These are phyloP conservation scores for Tricholomella constricta DNA, from an alignment of 768 basidiomycete genomes.

Conservation along the genomic window DNA sequence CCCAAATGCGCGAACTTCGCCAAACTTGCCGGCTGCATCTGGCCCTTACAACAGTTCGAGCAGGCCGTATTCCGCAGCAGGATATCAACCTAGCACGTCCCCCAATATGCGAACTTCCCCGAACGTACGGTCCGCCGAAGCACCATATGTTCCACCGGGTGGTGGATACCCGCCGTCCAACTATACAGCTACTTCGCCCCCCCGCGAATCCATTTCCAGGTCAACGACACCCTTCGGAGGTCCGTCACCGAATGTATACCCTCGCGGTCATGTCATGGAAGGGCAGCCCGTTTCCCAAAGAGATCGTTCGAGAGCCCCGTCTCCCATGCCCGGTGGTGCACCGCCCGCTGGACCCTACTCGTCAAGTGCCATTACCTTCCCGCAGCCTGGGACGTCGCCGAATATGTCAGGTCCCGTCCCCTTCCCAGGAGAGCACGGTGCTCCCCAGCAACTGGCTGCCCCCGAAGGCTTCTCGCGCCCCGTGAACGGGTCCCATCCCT, in stretches of 20 bases:
- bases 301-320: conserved; percentile 45
- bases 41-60: conserved; percentile 33
- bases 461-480: conserved; percentile 79
- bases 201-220: conserved; percentile 39
- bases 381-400: conserved; percentile 33
- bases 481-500: conserved; percentile 65
- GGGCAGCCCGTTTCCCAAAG: conserved; percentile 45
- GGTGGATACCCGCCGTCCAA: conserved; percentile 15
- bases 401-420: conserved; percentile 28
- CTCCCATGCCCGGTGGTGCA: conserved; percentile 50
- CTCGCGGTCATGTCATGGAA: conserved; percentile 57
- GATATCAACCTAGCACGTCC: conserved; percentile 19
- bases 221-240: conserved; percentile 46
- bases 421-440: conserved; percentile 29
- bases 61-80: conserved; percentile 19
- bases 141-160: conserved; percentile 31
- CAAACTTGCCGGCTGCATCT: conserved; percentile 18
- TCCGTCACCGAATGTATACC: conserved; percentile 45
- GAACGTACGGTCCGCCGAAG: conserved; percentile 48
- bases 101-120: conserved; percentile 45
- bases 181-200: conserved; percentile 36
- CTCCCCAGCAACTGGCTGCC: conserved; percentile 49
- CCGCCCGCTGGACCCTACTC: conserved; percentile 19
- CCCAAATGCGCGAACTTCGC: too few species aligned
- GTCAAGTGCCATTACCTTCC: conserved; percentile 17